A percentile compares a stretch with the other conserved stretches of the same genome.
Conservation (phyloP, 495 filamentous ascomycete species). For the Glonium stellatum region DNA sequence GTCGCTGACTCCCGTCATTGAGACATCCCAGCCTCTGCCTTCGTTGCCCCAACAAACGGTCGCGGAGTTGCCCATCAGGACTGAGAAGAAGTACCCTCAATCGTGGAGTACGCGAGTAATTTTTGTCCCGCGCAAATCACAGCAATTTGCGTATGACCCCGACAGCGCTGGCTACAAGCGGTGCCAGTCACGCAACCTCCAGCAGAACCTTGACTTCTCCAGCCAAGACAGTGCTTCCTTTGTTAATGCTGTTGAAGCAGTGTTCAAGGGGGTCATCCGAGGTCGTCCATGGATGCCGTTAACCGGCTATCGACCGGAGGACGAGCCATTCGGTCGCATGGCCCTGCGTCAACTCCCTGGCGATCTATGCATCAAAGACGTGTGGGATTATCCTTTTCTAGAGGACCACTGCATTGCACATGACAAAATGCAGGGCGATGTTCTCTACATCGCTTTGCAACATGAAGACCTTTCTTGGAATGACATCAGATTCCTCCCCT, state of each 20-base stretch:
- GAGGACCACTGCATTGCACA: constrained; percentile 32
- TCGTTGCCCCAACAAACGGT: constrained; percentile 18
- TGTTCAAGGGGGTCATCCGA: constrained; percentile 27
- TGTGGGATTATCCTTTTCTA: constrained; percentile 33
- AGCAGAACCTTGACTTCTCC: constrained; percentile 25
- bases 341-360: constrained; percentile 20
- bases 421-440: constrained; percentile 31
- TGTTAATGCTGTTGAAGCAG: constrained; percentile 21
- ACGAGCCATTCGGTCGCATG: constrained; percentile 25
- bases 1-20: constrained; percentile 17
- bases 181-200: constrained; percentile 28
- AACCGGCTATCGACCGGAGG: constrained; percentile 18
- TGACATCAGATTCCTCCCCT: constrained; percentile 26
- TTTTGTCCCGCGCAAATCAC: constrained; percentile 27
- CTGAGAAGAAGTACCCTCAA: constrained; percentile 27
- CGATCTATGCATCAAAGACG: constrained; percentile 20
- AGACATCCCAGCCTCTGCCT: constrained; percentile 12
- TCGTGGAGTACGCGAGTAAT: constrained; percentile 27
- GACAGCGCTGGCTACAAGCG: constrained; percentile 28
- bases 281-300: constrained; percentile 31
- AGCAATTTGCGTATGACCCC: constrained; percentile 25
- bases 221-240: constrained; percentile 27
- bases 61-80: constrained; percentile 25
- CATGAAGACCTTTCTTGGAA: constrained; percentile 29
- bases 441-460: constrained; percentile 28